These are phyloP conservation scores for Vanrija sp. DNA, from an alignment of 1,284 basidiomycete genomes.

Conservation along the genomic window DNA sequence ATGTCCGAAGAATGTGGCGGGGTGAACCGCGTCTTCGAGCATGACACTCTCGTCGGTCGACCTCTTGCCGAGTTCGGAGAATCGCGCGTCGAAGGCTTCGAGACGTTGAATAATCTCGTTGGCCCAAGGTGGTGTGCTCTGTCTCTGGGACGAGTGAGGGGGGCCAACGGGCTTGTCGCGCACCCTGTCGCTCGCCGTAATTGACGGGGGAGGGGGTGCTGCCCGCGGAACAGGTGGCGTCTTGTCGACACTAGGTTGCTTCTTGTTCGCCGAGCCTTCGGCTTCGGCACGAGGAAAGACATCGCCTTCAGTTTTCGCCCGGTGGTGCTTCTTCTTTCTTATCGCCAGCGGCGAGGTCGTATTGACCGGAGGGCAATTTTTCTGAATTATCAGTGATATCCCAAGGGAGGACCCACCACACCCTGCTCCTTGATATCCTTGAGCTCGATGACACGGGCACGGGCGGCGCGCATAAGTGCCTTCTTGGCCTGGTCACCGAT, in stretches of 20 bases:
- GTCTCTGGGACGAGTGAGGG: not conserved
- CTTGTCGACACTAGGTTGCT: not conserved
- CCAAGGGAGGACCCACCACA: constrained; percentile 8
- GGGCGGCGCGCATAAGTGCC: constrained; percentile 42
- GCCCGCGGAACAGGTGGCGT: not conserved
- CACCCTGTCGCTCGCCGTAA: no score
- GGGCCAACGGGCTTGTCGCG: no score
- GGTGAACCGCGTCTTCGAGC: not conserved
- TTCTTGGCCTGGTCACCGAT: constrained; percentile 46
- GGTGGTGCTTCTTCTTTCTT: not conserved
- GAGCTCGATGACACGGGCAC: constrained; percentile 43
- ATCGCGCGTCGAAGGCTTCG: constrained; percentile 26
- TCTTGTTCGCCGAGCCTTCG: no score
- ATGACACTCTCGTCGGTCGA: constrained; percentile 1
- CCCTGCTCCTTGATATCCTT: constrained; percentile 29
- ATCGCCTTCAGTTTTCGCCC: no score
- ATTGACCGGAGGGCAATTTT: not conserved
- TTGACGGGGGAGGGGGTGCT: no score
- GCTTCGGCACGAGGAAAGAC: no score
- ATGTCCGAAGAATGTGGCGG: constrained; percentile 5
- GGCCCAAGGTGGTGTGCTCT: not conserved
- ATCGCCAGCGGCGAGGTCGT: constrained; percentile 11
- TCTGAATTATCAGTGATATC: not conserved
- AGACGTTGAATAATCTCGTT: constrained; percentile 29
- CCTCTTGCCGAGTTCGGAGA: constrained; percentile 21